Percentiles rank a stretch among this genome's conserved stretches.
phyloP scores from a whole-genome alignment of 768 basidiomycete genomes.

The Dacryopinax spathularia region DNA sequence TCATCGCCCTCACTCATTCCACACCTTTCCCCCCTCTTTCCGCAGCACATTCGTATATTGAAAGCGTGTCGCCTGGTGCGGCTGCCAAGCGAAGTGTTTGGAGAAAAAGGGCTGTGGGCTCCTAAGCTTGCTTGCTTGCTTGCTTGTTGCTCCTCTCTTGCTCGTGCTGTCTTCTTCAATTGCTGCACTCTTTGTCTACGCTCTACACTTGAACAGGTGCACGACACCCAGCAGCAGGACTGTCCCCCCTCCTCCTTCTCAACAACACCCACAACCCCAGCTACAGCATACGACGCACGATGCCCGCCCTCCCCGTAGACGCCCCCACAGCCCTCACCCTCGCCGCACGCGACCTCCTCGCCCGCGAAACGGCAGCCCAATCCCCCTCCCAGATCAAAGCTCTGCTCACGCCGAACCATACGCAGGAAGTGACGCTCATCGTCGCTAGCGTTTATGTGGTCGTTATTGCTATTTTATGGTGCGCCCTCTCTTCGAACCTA shows the following conservation, averaged over 20 bases:
- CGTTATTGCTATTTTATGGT: constrained; percentile 70
- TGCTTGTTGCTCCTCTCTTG: no score
- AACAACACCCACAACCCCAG: not conserved
- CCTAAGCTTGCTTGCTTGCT: no score
- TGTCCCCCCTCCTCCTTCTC: not conserved
- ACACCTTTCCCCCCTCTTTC: no score
- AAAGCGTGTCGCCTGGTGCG: no score
- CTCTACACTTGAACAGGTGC: no score
- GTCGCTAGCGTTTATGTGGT: constrained; percentile 64
- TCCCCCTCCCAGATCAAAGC: not conserved
- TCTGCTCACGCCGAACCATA: constrained; percentile 22
- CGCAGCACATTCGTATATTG: no score
- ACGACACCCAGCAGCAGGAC: not conserved
- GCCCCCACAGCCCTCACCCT: not conserved
- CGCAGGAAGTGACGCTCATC: constrained; percentile 63
- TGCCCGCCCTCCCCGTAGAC: not conserved
- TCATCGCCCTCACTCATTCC: no score
- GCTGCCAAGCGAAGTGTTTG: no score
- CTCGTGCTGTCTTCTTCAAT: no score
- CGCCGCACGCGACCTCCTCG: not conserved
- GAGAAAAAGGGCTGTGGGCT: no score
- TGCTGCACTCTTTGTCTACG: not conserved
- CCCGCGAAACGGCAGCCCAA: no score
- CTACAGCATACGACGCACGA: not conserved
- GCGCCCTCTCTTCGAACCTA: constrained; percentile 17